Conservation (phyloP, 176 grass and related monocot genomes). For the Elaeis guineensis region DNA sequence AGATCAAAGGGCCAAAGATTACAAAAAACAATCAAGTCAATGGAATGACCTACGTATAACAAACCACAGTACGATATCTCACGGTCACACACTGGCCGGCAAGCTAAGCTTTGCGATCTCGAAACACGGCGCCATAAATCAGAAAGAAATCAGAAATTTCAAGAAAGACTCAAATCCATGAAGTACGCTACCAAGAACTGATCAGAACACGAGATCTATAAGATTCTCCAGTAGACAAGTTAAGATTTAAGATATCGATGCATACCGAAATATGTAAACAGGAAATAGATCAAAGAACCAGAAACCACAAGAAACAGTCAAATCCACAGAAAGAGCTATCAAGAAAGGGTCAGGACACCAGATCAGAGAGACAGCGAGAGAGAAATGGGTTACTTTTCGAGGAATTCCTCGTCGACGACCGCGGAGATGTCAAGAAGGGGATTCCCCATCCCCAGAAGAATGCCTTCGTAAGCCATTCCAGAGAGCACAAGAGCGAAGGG, state of each 20-base stretch:
- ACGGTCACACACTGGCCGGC: too few species aligned
- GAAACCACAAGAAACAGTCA: too few species aligned
- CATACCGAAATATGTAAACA: not conserved
- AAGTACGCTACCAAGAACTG: too few species aligned
- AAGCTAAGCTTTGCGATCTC: too few species aligned
- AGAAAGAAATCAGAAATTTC: too few species aligned
- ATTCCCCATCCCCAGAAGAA: conserved; percentile 96
- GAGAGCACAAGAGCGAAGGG: conserved; percentile 3
- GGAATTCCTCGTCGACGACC: conserved; percentile 82
- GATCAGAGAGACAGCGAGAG: not conserved
- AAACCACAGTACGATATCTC: too few species aligned
- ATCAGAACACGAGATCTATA: not conserved
- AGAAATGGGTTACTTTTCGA: conserved; percentile 43
- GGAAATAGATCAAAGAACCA: not conserved
- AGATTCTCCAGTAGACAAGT: too few species aligned
- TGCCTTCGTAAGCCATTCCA: conserved; percentile 34
- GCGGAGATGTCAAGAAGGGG: conserved; percentile 99
- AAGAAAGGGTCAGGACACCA: conserved; percentile 4
- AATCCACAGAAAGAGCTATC: not conserved
- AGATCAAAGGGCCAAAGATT: too few species aligned
- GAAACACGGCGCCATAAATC: not conserved
- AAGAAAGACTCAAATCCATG: too few species aligned
- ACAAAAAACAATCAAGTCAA: too few species aligned
- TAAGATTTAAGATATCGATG: not conserved
- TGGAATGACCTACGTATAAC: too few species aligned